Base-by-base conservation (phyloP, 108 stramenopile species). In the Cyclotella choctawhatcheeana region DNA sequence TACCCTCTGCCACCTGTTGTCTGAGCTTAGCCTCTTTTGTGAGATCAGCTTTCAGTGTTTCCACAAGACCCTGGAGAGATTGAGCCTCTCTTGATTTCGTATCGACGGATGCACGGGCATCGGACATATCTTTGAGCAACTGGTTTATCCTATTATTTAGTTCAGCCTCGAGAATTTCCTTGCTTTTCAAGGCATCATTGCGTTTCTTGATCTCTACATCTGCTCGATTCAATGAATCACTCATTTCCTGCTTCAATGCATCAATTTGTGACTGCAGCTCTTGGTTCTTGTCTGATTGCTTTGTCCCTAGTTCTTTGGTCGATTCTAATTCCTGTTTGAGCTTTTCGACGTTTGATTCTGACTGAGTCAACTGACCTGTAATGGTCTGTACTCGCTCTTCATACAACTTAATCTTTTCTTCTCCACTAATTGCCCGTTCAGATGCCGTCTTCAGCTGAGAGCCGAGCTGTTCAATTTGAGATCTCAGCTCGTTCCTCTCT, bases 151-250 rank as follows among this genome's bases (percentile, higher is more conserved):
- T 71, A 2, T 50, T 30, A 47, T 67, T 55, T 71, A 80, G 59
- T 48, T 67, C 51, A 50, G 67, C 71, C 14, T 66, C 63, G 34
- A 65, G 25, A 2, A 18, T 20, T 25, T 80, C 79, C 67, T 80
- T 80, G 20, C n/a, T 67, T 27, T 73, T 58, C 3, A 80, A 60
- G 2, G 64, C 53, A 30, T 53, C 47, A 21, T 48, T 66, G 8
- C 71, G 71, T 37, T 63, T 65, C 21, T 61, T 32, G 45, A 73
- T 68, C 25, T 80, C 79, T 2, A 26, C 44, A 43, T 73, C 71
- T 30, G 66, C 71, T 40, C 73, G 20, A 7, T 51, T 56, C 50
- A 80, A 54, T 12, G 79, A 67, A 17, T 43, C 53, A 44, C 40
- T 61, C 79, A 73, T 80, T 40, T 80, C 71, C 22, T 67, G 60